Evolutionary conservation across 2,329 filamentous ascomycete species (phyloP).

Genomic region (Aspergillus flavus): DNA sequence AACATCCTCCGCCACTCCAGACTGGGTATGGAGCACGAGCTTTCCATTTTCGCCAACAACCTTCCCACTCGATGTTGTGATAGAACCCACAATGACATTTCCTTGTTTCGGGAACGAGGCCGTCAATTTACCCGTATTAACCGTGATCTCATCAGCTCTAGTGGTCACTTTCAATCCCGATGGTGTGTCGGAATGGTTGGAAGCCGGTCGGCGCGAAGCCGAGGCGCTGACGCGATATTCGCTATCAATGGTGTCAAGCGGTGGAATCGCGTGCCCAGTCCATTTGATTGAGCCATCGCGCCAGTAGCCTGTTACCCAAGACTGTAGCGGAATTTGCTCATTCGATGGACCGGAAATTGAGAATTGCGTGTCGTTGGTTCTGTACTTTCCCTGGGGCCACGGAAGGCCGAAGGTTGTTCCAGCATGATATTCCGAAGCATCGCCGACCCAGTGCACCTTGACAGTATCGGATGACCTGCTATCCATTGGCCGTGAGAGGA

Average conservation of each 20-base stretch:
- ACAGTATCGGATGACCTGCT: constrained; percentile 1
- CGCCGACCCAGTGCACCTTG: constrained; percentile 42
- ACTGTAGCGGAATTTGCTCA: constrained; percentile 45
- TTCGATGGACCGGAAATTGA: constrained; percentile 28
- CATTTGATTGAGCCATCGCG: constrained; percentile 64
- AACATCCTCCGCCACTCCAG: constrained; percentile 45
- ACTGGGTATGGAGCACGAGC: constrained; percentile 58
- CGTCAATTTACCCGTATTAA: constrained; percentile 51
- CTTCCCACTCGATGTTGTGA: constrained; percentile 47
- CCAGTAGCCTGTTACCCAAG: constrained; percentile 63
- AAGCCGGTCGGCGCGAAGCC: constrained; percentile 14
- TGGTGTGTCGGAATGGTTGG: not conserved
- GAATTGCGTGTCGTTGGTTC: constrained; percentile 42
- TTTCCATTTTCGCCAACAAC: constrained; percentile 50
- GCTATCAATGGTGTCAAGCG: constrained; percentile 42
- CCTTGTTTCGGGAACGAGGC: constrained; percentile 50
- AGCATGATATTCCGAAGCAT: constrained; percentile 35
- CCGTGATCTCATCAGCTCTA: constrained; percentile 33
- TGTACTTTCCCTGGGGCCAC: constrained; percentile 45
- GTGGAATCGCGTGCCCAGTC: constrained; percentile 60
- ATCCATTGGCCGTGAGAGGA: not conserved
- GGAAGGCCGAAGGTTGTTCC: constrained; percentile 52
- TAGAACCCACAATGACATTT: constrained; percentile 41
- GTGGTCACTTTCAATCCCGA: constrained; percentile 12
- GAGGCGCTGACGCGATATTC: constrained; percentile 47